Evolutionary conservation across 1,139 yeast genomes (phyloP), one percentile per base, ranked within the genome.

Genomic region (Hyphopichia buzzinii): DNA sequence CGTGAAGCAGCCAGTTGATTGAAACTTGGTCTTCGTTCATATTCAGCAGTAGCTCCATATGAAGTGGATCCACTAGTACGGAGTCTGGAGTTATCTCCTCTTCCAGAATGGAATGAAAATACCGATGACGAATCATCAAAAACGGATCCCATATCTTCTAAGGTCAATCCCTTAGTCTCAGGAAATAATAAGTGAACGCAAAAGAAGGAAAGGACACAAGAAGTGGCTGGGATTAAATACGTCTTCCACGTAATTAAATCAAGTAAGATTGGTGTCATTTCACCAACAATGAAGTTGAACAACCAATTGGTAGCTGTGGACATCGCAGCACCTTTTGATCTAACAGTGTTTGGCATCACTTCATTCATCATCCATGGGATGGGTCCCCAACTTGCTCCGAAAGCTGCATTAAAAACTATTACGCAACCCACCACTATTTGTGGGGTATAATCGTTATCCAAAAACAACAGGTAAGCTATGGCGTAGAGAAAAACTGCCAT

Each of bases 291-390:
- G 66, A 88, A 89, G 62, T 89, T 89, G 64, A 87, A 89, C n/a
- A 87, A 76, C 97, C 97, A 90, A 58, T 89, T 89, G 8, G 95
- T 81, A 1, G 96, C 96, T 0, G 96, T 89, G 0, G 96, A 83
- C 45, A 88, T 65, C 1, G 96, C 88, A 0, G 96, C 95, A 34
- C 96, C 96, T 52, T 89, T 86, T 6, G 96, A 89, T 41, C 97
- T 76, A n/a, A 89, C 89, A 17, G 82, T 71, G 42, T 86, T 76
- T 0, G 97, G 97, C 40, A 90, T 74, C 37, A 90, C 90, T 63
- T 89, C 97, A 32, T 89, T 88, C 63, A 87, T 83, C 49, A 90
- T 72, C 97, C 97, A 89, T 6, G 96, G 96, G 41, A 90, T 82
- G 3, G 97, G 97, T 8, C 96, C 96, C 95, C 96, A 88, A 38